Evolutionary conservation across 1,284 basidiomycete genomes (phyloP), one percentile per base, ranked within the genome.

Genomic region (Rhodotorula sp.): DNA sequence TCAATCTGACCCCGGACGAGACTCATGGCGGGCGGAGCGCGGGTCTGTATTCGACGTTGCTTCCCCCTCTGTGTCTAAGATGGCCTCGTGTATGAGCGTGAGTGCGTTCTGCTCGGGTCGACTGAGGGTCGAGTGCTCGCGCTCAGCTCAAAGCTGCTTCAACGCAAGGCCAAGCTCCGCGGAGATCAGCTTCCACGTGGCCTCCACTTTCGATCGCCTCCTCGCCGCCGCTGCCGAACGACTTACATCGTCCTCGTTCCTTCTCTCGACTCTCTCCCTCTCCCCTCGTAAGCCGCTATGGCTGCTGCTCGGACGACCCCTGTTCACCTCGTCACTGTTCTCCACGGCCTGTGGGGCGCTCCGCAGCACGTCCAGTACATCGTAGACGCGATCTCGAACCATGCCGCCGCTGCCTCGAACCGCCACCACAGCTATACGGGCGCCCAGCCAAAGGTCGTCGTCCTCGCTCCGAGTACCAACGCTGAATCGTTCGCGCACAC

Each of bases 401-500:
- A 64, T 18, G 43, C 54, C 39, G 43, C 52, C 16, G 43, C 54
- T 2, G 20, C 54, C 2, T 23, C 39, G 2, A n/a, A 39, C 15
- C 34, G 15, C 10, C 43, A 4, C 10, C 43, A 29, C 52, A 20
- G 26, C 20, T 26, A 20, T 18, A 47, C 21, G 34, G 23, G 31
- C 10, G 54, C 20, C 43, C 54, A 21, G 46, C 58, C 23, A 56
- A 61, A 71, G 47, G 62, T 77, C 51, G 67, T 72, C 56, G 74
- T 76, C 16, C 67, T 72, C 29, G 60, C 65, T 0, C 69, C 72
- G 1, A 79, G 84, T 67, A 84, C 86, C 4, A 90, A 89, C 76
- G 75, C 84, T 4, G 85, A 86, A 56, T 85, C 86, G 52, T 84
- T 84, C 12, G 90, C 89, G 2, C 43, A 64, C 29, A 54, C 56